phyloP scores from a whole-genome alignment of 2,329 filamentous ascomycete genomes.

The Fusarium sp. region DNA sequence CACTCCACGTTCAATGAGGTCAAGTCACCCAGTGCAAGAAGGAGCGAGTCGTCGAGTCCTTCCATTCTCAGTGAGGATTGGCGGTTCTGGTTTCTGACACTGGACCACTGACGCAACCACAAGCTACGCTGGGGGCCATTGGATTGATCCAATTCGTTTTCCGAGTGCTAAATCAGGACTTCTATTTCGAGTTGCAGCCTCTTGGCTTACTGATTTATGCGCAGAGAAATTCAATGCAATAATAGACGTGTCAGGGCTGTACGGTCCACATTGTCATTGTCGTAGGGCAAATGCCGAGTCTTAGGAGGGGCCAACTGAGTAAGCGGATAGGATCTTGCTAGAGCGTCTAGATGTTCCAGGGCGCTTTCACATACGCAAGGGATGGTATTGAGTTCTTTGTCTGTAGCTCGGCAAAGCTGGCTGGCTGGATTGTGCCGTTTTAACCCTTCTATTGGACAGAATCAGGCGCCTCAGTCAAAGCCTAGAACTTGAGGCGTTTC shows the following conservation, averaged over 20 bases:
- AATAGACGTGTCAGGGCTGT: neutral
- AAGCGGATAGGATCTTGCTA: slow-evolving; percentile 2
- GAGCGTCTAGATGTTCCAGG: slow-evolving; percentile 7
- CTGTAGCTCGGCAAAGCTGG: slow-evolving; percentile 1
- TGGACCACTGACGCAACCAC: slow-evolving; percentile 32
- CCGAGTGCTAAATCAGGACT: slow-evolving; percentile 14
- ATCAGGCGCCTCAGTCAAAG: slow-evolving; percentile 14
- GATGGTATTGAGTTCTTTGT: slow-evolving; percentile 21
- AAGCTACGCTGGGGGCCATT: slow-evolving; percentile 5
- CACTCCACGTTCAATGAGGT: neutral
- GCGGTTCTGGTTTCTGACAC: slow-evolving; percentile 11
- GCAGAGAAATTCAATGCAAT: slow-evolving; percentile 18
- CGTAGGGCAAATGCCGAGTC: slow-evolving; percentile 20
- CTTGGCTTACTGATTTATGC: slow-evolving; percentile 11
- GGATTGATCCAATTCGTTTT: neutral
- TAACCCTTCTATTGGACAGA: slow-evolving; percentile 22
- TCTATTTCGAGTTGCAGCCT: slow-evolving; percentile 2
- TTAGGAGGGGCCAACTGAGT: slow-evolving; percentile 2
- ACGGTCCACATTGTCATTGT: slow-evolving; percentile 13
- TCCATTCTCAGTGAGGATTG: slow-evolving; percentile 23
- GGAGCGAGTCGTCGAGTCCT: slow-evolving; percentile 19
- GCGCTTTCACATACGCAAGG: slow-evolving; percentile 23
- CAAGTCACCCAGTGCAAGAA: slow-evolving; percentile 26
- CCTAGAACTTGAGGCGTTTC: slow-evolving; percentile 19
- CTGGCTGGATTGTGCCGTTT: neutral